Evolutionary conservation across 345 rosid genomes (phyloP).

Genomic region (Acer negundo): DNA sequence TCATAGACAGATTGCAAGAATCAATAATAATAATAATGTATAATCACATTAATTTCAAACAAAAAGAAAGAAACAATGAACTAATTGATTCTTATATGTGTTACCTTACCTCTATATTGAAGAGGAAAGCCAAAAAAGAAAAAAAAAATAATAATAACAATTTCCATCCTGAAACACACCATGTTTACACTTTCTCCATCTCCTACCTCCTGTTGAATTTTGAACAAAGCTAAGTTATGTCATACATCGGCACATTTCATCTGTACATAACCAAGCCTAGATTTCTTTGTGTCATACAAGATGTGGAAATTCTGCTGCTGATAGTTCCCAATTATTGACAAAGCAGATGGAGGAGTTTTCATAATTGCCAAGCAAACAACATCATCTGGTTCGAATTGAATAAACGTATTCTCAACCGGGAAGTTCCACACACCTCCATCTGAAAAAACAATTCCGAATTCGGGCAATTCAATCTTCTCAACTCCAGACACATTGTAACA

Average conservation of each 20-base stretch:
- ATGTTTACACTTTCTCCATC: constrained; percentile 28
- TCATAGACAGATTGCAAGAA: neutral
- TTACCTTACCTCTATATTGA: constrained; percentile 6
- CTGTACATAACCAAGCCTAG: constrained; percentile 81
- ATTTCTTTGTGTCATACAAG: constrained; percentile 68
- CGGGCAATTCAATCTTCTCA: constrained; percentile 60
- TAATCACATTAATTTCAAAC: constrained; percentile 24
- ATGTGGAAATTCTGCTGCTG: constrained; percentile 91
- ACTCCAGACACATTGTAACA: constrained; percentile 87
- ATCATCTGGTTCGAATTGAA: constrained; percentile 53
- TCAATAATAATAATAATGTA: neutral
- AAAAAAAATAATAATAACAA: neutral
- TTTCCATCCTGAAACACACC: neutral
- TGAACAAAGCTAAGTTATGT: constrained; percentile 11
- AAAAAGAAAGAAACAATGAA: constrained; percentile 18
- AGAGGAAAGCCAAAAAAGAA: constrained; percentile 19
- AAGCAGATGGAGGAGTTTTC: constrained; percentile 73
- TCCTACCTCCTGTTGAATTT: neutral
- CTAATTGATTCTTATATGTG: constrained; percentile 22
- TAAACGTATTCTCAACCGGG: constrained; percentile 83
- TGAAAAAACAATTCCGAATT: constrained; percentile 60
- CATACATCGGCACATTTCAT: constrained; percentile 68
- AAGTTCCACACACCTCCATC: constrained; percentile 92
- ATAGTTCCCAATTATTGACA: constrained; percentile 87
- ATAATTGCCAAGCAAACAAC: constrained; percentile 81